These are phyloP conservation scores for Niveomyces coronatus DNA, from an alignment of 2,329 filamentous ascomycete species.

Conservation along the genomic window DNA sequence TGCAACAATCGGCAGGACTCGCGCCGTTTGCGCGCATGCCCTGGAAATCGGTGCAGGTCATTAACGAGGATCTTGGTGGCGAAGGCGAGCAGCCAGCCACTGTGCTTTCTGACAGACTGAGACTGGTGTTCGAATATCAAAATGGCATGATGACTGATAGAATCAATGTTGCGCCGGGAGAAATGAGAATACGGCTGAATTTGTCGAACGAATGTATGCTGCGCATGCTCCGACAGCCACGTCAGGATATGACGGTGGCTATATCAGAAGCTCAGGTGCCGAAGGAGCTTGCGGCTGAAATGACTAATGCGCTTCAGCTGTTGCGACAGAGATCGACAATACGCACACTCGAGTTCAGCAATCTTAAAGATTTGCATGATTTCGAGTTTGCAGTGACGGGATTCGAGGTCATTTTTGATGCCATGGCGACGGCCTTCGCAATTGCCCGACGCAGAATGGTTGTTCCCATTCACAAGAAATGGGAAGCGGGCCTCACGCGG, in stretches of 20 bases:
- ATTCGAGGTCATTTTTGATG: constrained; percentile 65
- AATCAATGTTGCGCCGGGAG: constrained; percentile 70
- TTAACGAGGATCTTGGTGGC: constrained; percentile 59
- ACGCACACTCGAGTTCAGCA: constrained; percentile 60
- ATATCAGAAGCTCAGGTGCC: constrained; percentile 57
- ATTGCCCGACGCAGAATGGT: constrained; percentile 82
- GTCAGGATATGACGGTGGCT: constrained; percentile 67
- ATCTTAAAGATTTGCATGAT: constrained; percentile 57
- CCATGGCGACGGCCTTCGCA: constrained; percentile 61
- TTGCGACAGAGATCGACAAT: constrained; percentile 51
- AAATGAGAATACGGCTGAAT: constrained; percentile 56
- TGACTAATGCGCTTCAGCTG: constrained; percentile 53
- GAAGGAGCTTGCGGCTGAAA: constrained; percentile 50
- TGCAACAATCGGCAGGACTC: constrained; percentile 39
- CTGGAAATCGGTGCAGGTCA: constrained; percentile 60
- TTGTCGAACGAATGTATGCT: constrained; percentile 51
- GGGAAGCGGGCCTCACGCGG: constrained; percentile 72
- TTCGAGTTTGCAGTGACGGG: constrained; percentile 76
- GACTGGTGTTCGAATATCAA: constrained; percentile 65
- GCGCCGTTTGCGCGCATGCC: constrained; percentile 39
- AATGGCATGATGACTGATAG: constrained; percentile 74
- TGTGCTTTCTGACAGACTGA: constrained; percentile 65
- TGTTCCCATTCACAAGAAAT: constrained; percentile 88
- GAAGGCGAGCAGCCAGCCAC: constrained; percentile 52
- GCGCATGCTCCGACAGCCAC: constrained; percentile 59